These are phyloP conservation scores for Tieghemiomyces parasiticus DNA, from an alignment of 192 early-diverging fungal species.

Conservation along the genomic window DNA sequence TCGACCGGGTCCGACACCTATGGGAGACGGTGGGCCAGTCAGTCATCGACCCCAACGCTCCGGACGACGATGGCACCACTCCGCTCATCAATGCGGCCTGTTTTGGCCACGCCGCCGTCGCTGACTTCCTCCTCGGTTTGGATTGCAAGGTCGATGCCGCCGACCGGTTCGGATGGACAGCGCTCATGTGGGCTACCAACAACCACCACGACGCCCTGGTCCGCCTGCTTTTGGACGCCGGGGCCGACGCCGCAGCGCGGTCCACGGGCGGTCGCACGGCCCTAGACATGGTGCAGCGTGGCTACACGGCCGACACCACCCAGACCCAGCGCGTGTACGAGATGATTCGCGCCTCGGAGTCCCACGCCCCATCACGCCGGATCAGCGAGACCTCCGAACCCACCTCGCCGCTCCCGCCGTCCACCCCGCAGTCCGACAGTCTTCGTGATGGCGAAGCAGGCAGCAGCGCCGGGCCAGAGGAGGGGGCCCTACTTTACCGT, in stretches of 20 bases:
- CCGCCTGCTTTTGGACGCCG: constrained; percentile 54
- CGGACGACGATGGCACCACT: constrained; percentile 76
- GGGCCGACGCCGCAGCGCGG: constrained; percentile 53
- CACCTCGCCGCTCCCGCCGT: background rate
- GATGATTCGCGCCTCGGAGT: background rate
- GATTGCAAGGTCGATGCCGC: constrained; percentile 60
- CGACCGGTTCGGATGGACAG: constrained; percentile 83
- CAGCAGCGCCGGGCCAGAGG: background rate
- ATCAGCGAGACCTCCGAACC: background rate
- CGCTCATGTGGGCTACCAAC: constrained; percentile 81
- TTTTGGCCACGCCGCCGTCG: constrained; percentile 68
- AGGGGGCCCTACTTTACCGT: background rate
- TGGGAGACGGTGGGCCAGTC: constrained; percentile 33
- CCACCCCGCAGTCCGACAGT: constrained; percentile 13
- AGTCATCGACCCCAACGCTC: constrained; percentile 58
- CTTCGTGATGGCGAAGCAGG: background rate
- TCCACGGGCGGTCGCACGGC: constrained; percentile 57
- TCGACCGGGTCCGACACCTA: constrained; percentile 39
- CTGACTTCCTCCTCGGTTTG: constrained; percentile 44
- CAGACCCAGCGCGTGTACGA: constrained; percentile 5
- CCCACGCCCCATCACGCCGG: background rate
- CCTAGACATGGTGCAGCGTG: constrained; percentile 45
- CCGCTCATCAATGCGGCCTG: constrained; percentile 79
- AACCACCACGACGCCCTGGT: constrained; percentile 64
- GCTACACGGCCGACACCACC: background rate